phyloP scores from a whole-genome alignment of 768 basidiomycete species.

The Mycena albidolilacea region DNA sequence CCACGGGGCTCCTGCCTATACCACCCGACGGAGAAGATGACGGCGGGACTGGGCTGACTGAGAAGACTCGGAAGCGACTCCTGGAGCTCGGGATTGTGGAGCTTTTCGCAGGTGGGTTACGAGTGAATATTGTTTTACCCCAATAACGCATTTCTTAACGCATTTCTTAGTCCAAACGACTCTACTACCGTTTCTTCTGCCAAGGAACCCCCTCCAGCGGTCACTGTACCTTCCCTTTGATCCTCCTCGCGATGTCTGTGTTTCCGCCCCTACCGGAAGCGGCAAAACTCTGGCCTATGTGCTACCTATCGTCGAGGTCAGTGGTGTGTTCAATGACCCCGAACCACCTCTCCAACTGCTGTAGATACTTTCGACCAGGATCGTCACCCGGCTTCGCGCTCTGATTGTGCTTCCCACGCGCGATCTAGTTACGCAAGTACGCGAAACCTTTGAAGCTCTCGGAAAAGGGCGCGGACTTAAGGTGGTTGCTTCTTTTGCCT shows the following conservation, averaged over 20 bases:
- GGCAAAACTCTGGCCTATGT: conserved; percentile 99
- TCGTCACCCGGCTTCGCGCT: conserved; percentile 89
- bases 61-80: conserved; percentile 73
- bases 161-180: conserved; percentile 83
- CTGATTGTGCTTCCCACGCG: conserved; percentile 94
- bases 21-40: conserved; percentile 55
- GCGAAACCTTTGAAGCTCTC: conserved; percentile 91
- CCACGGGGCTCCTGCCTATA: conserved; percentile 63
- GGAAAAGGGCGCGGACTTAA: conserved; percentile 90
- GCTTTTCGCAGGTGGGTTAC: conserved; percentile 85
- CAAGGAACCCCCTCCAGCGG: conserved; percentile 53
- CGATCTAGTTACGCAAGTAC: conserved; percentile 92
- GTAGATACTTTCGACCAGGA: conserved; percentile 78
- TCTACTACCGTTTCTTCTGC: conserved; percentile 86
- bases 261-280: conserved; percentile 97
- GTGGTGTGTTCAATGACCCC: conserved; percentile 16
- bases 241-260: conserved; percentile 86
- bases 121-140: conserved; percentile 1
- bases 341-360: conserved; percentile 13
- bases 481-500: conserved; percentile 57
- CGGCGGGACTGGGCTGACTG: conserved; percentile 67
- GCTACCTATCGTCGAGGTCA: conserved; percentile 91
- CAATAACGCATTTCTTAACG: conserved; percentile 6
- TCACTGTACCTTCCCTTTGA: conserved; percentile 76
- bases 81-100: conserved; percentile 86